These are phyloP conservation scores for Penstemon eatonii DNA, from an alignment of 257 asterid genomes.

Conservation along the genomic window DNA sequence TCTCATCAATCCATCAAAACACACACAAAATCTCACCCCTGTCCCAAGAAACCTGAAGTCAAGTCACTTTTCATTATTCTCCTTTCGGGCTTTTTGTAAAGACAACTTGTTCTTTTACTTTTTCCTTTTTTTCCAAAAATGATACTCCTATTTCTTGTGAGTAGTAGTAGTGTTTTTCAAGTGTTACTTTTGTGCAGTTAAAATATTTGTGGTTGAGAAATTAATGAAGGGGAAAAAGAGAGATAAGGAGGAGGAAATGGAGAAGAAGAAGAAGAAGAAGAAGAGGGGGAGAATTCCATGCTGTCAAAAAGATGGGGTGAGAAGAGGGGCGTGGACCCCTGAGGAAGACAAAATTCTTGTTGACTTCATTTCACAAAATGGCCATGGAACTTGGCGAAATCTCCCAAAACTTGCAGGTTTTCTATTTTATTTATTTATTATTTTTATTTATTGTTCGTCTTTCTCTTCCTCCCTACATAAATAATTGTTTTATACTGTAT, in stretches of 20 bases:
- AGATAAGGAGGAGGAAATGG: constrained; percentile 26
- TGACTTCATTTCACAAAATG: constrained; percentile 57
- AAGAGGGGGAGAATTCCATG: constrained; percentile 50
- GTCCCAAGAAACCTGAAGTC: constrained; percentile 21
- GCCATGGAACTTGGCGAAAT: constrained; percentile 64
- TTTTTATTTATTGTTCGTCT: neutral
- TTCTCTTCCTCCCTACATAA: too few relatives aligned
- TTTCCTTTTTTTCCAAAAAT: neutral
- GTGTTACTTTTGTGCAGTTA: constrained; percentile 18
- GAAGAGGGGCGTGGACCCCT: constrained; percentile 67
- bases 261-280: constrained; percentile 16
- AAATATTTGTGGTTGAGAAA: constrained; percentile 21
- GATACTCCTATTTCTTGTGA: neutral
- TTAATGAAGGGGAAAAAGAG: constrained; percentile 35
- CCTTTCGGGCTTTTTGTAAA: too few relatives aligned
- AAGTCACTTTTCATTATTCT: constrained; percentile 16
- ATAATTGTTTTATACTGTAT: too few relatives aligned
- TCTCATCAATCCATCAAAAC: neutral
- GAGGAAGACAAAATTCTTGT: constrained; percentile 77
- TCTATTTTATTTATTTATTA: constrained; percentile 10
- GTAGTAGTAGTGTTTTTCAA: neutral
- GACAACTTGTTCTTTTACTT: neutral
- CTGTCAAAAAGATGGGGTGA: constrained; percentile 52
- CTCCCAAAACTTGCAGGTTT: constrained; percentile 72
- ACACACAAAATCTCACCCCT: neutral